These are phyloP conservation scores for Echinosophora koreensis DNA, from an alignment of 306 rosid species.

Conservation along the genomic window DNA sequence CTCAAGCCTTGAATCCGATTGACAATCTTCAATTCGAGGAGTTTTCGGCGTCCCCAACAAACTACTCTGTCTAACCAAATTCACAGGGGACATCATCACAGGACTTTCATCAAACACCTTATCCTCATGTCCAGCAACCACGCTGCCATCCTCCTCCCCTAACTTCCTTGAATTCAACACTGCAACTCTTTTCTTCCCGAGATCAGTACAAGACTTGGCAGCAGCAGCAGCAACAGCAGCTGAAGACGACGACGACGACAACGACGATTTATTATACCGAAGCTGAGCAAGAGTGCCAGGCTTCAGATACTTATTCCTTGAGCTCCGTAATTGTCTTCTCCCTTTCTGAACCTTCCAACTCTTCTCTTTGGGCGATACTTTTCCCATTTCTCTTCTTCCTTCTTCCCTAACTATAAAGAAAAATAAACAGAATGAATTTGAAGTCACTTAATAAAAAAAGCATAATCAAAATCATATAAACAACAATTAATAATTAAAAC, in stretches of 20 bases:
- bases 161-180: constrained; percentile 54
- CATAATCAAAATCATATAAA: background rate
- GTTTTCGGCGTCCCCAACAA: constrained; percentile 72
- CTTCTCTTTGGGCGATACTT: constrained; percentile 65
- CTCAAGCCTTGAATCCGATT: constrained; percentile 78
- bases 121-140: constrained; percentile 46
- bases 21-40: constrained; percentile 63
- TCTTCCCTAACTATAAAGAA: constrained; percentile 37
- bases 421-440: background rate
- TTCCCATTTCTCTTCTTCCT: constrained; percentile 61
- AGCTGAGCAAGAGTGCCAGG: constrained; percentile 93
- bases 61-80: constrained; percentile 60
- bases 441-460: background rate
- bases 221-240: constrained; percentile 13
- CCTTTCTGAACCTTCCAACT: constrained; percentile 57
- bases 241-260: background rate
- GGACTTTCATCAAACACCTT: constrained; percentile 67
- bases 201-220: constrained; percentile 64
- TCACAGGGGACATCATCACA: constrained; percentile 78
- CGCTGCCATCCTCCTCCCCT: background rate
- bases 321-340: constrained; percentile 55
- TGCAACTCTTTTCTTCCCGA: constrained; percentile 74
- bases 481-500: background rate
- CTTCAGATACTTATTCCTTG: constrained; percentile 71
- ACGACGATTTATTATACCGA: constrained; percentile 60